phyloP scores from a whole-genome alignment of 805 yeast species.

The Ogataea saltuana region DNA sequence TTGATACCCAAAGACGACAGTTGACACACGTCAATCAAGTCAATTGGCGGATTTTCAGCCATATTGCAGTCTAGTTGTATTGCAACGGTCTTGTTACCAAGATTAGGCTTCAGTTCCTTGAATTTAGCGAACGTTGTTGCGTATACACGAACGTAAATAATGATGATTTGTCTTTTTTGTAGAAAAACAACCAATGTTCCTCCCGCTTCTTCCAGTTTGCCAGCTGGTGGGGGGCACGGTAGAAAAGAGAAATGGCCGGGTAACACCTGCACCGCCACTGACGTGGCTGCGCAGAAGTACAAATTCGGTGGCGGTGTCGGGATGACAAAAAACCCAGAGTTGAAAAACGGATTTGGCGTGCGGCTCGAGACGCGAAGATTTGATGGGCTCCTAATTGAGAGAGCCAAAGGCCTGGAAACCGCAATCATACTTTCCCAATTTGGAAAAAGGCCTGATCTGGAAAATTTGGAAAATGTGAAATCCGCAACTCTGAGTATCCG shows the following conservation, averaged over 20 bases:
- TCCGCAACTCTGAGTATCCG: too few species aligned
- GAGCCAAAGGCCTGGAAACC: too few species aligned
- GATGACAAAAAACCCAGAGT: not conserved
- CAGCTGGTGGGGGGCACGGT: slow-evolving; percentile 1
- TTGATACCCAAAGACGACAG: slow-evolving; percentile 84
- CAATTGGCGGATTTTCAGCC: slow-evolving; percentile 81
- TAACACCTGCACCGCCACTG: not conserved
- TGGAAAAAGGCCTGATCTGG: slow-evolving; percentile 3
- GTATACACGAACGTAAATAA: not conserved
- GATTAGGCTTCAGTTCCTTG: not conserved
- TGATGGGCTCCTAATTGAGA: too few species aligned
- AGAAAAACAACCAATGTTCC: slow-evolving; percentile 10
- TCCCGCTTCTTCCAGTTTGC: slow-evolving; percentile 7
- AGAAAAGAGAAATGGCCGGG: not conserved
- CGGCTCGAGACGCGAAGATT: not conserved
- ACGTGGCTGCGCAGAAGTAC: not conserved
- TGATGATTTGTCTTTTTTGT: slow-evolving; percentile 22
- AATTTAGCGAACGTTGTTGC: not conserved
- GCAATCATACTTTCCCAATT: too few species aligned
- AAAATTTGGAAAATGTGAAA: too few species aligned
- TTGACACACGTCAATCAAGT: slow-evolving; percentile 92
- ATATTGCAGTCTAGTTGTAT: slow-evolving; percentile 15
- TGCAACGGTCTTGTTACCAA: not conserved
- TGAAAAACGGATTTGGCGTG: not conserved
- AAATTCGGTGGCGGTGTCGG: not conserved